These are phyloP conservation scores for Smallanthus sonchifolius DNA, from an alignment of 129 eudicot genomes.

Conservation along the genomic window DNA sequence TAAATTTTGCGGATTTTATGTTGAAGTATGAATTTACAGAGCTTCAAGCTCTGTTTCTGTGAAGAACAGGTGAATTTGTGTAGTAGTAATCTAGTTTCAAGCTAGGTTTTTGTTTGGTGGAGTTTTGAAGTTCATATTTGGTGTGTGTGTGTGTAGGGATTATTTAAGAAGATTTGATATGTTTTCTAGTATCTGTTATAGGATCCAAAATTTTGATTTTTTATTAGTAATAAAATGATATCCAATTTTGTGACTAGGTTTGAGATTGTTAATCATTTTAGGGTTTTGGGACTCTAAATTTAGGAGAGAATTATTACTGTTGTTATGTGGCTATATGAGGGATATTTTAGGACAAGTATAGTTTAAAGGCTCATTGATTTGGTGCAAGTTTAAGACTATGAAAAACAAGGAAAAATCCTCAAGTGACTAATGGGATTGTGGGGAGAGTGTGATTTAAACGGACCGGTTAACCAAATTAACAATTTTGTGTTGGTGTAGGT, in stretches of 20 bases:
- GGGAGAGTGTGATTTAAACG: not conserved
- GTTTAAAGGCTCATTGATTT: not conserved
- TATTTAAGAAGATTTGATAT: not conserved
- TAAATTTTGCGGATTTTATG: not conserved
- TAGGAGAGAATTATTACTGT: not conserved
- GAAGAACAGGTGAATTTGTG: not conserved
- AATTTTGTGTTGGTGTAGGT: constrained; percentile 24
- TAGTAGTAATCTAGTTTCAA: constrained; percentile 2
- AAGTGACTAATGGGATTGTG: not conserved
- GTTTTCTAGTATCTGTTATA: not conserved
- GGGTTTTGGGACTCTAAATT: constrained; percentile 12
- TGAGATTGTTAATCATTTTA: not conserved
- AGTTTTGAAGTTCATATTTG: not conserved
- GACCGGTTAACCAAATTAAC: not conserved
- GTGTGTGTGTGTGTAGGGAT: not conserved
- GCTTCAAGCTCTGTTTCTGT: not conserved
- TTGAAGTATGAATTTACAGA: not conserved
- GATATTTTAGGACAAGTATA: not conserved
- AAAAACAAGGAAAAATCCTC: not conserved
- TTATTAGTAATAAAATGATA: not conserved
- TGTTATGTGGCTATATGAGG: not conserved
- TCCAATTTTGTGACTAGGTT: not conserved
- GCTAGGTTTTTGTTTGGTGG: not conserved
- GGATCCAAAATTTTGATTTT: not conserved
- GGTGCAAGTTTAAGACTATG: not conserved